Evolutionary conservation across 148 eudicot species (phyloP).

Genomic region (Diospyros lotus): DNA sequence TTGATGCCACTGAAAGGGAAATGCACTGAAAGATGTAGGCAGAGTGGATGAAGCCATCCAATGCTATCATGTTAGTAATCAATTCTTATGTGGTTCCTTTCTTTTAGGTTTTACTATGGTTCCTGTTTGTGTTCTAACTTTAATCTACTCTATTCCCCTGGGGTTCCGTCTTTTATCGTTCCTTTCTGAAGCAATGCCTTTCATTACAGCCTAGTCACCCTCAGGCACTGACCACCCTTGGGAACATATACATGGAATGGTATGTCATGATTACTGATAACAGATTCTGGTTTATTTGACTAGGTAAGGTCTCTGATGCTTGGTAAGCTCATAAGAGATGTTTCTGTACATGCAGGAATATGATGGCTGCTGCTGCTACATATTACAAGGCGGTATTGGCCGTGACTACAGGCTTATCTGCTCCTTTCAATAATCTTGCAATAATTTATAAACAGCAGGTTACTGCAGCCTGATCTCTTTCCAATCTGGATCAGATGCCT

Average conservation of each 20-base stretch:
- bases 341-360: slow-evolving; percentile 56
- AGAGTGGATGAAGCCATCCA: slow-evolving; percentile 82
- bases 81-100: neutral
- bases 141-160: slow-evolving; percentile 46
- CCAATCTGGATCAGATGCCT: neutral
- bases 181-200: slow-evolving; percentile 89
- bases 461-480: neutral
- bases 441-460: slow-evolving; percentile 95
- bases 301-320: neutral
- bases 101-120: neutral
- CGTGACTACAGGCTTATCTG: slow-evolving; percentile 87
- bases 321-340: neutral
- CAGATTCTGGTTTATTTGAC: neutral
- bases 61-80: slow-evolving; percentile 62
- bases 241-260: slow-evolving; percentile 95
- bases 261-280: slow-evolving; percentile 16
- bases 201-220: slow-evolving; percentile 81
- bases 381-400: slow-evolving; percentile 73
- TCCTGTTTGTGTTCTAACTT: neutral
- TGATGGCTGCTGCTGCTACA: slow-evolving; percentile 77
- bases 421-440: slow-evolving; percentile 88
- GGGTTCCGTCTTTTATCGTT: slow-evolving; percentile 72
- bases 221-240: slow-evolving; percentile 86
- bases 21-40: slow-evolving; percentile 82
- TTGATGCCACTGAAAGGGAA: slow-evolving; percentile 42